These are phyloP conservation scores for Trypanosoma melophagium DNA, from an alignment of 208 protist genomes.

Conservation along the genomic window DNA sequence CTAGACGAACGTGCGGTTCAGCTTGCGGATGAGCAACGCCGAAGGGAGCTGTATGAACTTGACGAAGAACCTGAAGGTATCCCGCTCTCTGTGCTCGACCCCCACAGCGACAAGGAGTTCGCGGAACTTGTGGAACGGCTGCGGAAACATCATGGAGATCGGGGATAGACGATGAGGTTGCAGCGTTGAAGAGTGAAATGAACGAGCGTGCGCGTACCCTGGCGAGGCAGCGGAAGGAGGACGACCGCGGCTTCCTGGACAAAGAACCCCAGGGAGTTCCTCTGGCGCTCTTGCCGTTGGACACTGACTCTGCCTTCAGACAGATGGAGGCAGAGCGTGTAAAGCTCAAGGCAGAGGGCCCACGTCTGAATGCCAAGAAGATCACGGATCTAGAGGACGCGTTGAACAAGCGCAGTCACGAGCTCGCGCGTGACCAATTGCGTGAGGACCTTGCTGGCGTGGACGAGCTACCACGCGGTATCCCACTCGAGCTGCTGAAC, in stretches of 20 bases:
- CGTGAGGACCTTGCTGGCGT: conserved; percentile 58
- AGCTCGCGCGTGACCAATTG: conserved; percentile 43
- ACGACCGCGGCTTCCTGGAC: conserved; percentile 72
- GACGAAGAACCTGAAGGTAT: conserved; percentile 64
- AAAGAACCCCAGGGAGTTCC: conserved; percentile 68
- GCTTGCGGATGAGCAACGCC: conserved; percentile 60
- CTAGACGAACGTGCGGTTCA: conserved; percentile 62
- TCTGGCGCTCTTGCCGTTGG: conserved; percentile 55
- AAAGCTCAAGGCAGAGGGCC: conserved; percentile 59
- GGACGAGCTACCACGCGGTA: conserved; percentile 48
- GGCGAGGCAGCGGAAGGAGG: conserved; percentile 47
- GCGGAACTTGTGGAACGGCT: conserved; percentile 52
- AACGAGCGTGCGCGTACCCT: conserved; percentile 40
- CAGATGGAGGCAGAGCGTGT: conserved; percentile 50
- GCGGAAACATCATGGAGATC: conserved; percentile 39
- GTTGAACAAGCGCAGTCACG: conserved; percentile 36
- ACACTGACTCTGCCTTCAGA: conserved; percentile 42
- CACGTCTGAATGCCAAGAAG: conserved; percentile 47
- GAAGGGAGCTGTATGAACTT: conserved; percentile 54
- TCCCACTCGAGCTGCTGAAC: conserved; percentile 59
- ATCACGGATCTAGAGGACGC: conserved; percentile 58
- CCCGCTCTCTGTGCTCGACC: conserved; percentile 49
- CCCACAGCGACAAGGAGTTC: conserved; percentile 58
- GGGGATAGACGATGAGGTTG: conserved; percentile 36
- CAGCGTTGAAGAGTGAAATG: conserved; percentile 62